phyloP scores from a whole-genome alignment of 1,284 basidiomycete genomes.

The Crucibulum cyathiforme region DNA sequence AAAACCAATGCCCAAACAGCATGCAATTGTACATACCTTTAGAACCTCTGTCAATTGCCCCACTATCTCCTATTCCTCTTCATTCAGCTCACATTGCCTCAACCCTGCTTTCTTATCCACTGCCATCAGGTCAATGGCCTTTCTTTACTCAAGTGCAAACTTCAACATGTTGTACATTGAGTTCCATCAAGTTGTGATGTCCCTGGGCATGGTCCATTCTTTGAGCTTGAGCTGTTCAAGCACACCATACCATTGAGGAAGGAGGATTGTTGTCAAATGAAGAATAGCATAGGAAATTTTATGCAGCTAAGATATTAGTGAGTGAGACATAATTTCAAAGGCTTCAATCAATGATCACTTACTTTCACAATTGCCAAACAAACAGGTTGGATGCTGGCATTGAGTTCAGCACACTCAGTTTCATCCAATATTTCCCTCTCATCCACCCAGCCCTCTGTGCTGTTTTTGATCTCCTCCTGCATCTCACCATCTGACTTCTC shows the following conservation, averaged over 20 bases:
- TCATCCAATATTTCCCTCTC: background rate
- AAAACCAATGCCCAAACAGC: slow-evolving; percentile 2
- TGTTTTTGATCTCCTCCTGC: background rate
- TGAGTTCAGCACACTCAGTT: no score
- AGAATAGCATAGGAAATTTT: slow-evolving; percentile 8
- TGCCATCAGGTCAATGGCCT: background rate
- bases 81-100: background rate
- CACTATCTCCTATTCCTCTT: background rate
- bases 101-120: background rate
- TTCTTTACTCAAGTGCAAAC: background rate
- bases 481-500: background rate
- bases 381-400: background rate
- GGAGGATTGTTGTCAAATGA: slow-evolving; percentile 11
- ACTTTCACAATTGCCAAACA: background rate
- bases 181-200: slow-evolving; percentile 1
- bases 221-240: background rate
- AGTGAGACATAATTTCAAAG: background rate
- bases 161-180: background rate
- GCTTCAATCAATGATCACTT: no score
- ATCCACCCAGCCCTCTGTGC: background rate
- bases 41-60: background rate
- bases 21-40: background rate
- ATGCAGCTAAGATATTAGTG: slow-evolving; percentile 1
- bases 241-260: slow-evolving; percentile 5
- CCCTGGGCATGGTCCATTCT: background rate